Evolutionary conservation across 495 filamentous ascomycete genomes (phyloP).

Genomic region (Geoglossum glabrum): DNA sequence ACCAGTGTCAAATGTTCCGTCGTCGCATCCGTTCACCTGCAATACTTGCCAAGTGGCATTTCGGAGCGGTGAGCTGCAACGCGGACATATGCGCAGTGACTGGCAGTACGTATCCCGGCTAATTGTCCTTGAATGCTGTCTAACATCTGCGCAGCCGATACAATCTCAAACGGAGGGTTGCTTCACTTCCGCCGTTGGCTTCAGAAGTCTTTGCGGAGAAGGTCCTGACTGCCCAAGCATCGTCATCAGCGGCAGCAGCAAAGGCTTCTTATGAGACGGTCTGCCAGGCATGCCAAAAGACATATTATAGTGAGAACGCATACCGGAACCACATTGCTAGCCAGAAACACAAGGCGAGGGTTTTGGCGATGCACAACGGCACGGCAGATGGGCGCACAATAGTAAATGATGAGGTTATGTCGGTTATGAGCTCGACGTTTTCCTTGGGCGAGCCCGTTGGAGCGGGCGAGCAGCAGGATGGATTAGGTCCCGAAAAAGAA

Average conservation of each 20-base stretch:
- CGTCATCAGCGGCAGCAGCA: slow-evolving; percentile 61
- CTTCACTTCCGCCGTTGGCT: slow-evolving; percentile 73
- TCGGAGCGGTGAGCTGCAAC: slow-evolving; percentile 78
- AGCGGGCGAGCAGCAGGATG: slow-evolving; percentile 19
- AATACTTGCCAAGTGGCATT: slow-evolving; percentile 97
- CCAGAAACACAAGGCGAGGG: slow-evolving; percentile 66
- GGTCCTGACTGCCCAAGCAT: slow-evolving; percentile 78
- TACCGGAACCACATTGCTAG: slow-evolving; percentile 84
- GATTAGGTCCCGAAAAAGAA: slow-evolving; percentile 42
- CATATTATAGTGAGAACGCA: slow-evolving; percentile 89
- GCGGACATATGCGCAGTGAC: slow-evolving; percentile 87
- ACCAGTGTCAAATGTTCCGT: not conserved
- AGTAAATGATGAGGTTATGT: slow-evolving; percentile 51
- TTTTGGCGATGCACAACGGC: slow-evolving; percentile 23
- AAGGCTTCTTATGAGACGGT: slow-evolving; percentile 74
- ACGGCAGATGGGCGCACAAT: slow-evolving; percentile 18
- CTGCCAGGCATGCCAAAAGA: slow-evolving; percentile 71
- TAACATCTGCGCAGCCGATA: slow-evolving; percentile 43
- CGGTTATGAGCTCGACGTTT: slow-evolving; percentile 77
- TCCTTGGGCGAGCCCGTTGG: slow-evolving; percentile 66
- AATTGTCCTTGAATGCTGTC: not conserved
- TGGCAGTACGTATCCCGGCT: slow-evolving; percentile 62
- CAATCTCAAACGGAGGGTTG: slow-evolving; percentile 90
- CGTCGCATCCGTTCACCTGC: slow-evolving; percentile 72
- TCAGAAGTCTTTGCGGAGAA: slow-evolving; percentile 93